These are phyloP conservation scores for Globisporangium takayamanum DNA, from an alignment of 352 stramenopile genomes.

Conservation along the genomic window DNA sequence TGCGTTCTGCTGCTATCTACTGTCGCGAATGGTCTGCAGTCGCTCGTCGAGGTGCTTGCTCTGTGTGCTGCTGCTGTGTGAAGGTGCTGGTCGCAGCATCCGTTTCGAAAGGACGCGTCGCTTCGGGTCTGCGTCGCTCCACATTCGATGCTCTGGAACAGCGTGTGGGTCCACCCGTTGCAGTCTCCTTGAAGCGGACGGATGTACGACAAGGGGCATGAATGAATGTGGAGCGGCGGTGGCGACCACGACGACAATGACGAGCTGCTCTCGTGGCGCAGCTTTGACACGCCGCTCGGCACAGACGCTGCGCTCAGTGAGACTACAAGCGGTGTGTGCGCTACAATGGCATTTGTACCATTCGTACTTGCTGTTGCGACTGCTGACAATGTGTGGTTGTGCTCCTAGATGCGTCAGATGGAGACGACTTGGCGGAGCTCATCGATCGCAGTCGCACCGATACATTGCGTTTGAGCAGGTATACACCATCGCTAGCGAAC, in stretches of 20 bases:
- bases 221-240: conserved; percentile 9
- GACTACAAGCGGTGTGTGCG: conserved; percentile 8
- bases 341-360: background rate
- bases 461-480: background rate
- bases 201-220: background rate
- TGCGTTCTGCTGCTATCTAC: background rate
- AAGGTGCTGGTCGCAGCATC: background rate
- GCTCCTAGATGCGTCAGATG: conserved; percentile 18
- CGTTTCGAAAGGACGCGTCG: background rate
- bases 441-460: conserved; percentile 11
- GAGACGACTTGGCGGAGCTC: conserved; percentile 20
- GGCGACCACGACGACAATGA: conserved; percentile 18
- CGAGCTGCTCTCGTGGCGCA: conserved; percentile 35
- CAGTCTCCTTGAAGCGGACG: no score
- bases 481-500: background rate
- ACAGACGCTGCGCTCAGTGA: conserved; percentile 11
- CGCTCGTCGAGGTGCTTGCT: background rate
- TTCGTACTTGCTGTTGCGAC: background rate
- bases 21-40: background rate
- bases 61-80: background rate
- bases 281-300: conserved; percentile 21
- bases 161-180: no score
- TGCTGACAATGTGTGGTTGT: background rate
- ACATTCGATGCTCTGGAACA: no score
- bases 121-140: no score